Conservation (phyloP, 2,329 filamentous ascomycete genomes). For the Tolypocladium capitatum region DNA sequence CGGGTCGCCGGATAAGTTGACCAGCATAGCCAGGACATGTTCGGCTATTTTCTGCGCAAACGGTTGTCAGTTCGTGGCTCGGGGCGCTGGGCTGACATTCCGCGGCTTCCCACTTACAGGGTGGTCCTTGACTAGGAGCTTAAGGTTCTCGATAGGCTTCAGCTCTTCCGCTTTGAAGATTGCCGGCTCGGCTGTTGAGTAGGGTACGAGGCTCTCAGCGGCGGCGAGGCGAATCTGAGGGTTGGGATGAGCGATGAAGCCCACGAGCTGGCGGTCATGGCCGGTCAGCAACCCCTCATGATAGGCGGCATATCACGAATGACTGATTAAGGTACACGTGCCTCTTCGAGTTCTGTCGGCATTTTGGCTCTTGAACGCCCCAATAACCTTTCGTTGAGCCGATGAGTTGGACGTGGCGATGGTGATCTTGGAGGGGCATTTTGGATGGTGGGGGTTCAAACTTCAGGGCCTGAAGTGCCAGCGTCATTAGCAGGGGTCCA, state of each 20-base stretch:
- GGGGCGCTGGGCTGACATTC: background rate
- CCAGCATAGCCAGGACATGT: constrained; percentile 78
- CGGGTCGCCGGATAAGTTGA: constrained; percentile 69
- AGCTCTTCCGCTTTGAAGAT: constrained; percentile 77
- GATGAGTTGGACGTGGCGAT: background rate
- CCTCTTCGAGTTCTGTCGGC: constrained; percentile 67
- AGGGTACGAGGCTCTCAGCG: constrained; percentile 76
- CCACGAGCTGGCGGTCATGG: constrained; percentile 52
- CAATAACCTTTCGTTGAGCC: background rate
- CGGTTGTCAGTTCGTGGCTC: background rate
- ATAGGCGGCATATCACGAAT: background rate
- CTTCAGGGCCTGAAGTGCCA: background rate
- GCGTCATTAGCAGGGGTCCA: constrained; percentile 5
- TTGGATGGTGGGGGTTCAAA: constrained; percentile 8
- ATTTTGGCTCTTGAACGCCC: constrained; percentile 26
- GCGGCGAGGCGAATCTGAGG: constrained; percentile 80
- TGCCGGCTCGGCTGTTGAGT: constrained; percentile 55
- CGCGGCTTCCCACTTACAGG: constrained; percentile 37
- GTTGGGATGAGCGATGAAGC: constrained; percentile 86
- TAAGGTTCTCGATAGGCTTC: constrained; percentile 72
- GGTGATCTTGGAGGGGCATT: constrained; percentile 9
- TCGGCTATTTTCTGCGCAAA: constrained; percentile 68
- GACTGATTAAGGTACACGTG: constrained; percentile 17
- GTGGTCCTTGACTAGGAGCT: constrained; percentile 75
- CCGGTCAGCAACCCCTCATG: background rate